phyloP scores from a whole-genome alignment of 2,329 filamentous ascomycete species.

The Plenodomus lindquistii region DNA sequence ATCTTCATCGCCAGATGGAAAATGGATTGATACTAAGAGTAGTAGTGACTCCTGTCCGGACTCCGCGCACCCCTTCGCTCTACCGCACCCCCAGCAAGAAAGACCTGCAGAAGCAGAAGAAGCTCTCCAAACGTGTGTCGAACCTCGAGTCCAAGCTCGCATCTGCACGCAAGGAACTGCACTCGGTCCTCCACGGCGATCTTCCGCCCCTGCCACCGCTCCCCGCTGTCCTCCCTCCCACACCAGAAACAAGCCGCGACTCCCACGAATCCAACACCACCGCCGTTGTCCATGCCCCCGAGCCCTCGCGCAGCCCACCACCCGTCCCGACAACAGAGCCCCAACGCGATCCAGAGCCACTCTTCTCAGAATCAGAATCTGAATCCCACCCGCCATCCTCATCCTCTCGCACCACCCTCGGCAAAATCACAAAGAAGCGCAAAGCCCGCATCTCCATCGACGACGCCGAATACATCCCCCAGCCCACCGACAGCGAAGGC shows the following conservation, averaged over 20 bases:
- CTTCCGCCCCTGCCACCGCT: constrained; percentile 45
- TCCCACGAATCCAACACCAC: constrained; percentile 32
- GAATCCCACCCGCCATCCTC: background rate
- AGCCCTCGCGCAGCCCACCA: background rate
- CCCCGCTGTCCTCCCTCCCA: constrained; percentile 36
- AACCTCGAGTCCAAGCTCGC: constrained; percentile 63
- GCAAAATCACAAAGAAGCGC: constrained; percentile 45
- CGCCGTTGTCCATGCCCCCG: constrained; percentile 8
- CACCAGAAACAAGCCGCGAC: constrained; percentile 18
- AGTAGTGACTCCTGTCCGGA: constrained; percentile 12
- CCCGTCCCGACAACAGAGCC: constrained; percentile 23
- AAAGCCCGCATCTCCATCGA: constrained; percentile 37
- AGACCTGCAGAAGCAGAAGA: constrained; percentile 61
- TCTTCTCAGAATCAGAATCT: background rate
- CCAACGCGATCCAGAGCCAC: too few relatives aligned
- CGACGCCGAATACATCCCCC: constrained; percentile 34
- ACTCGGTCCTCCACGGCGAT: constrained; percentile 51
- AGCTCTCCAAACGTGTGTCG: constrained; percentile 62
- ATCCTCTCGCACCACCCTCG: constrained; percentile 6
- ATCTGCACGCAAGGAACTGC: constrained; percentile 59
- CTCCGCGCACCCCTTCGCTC: constrained; percentile 36
- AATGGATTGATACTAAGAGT: constrained; percentile 9
- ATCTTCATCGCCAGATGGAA: constrained; percentile 4
- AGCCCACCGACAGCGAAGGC: constrained; percentile 22
- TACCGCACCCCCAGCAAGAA: constrained; percentile 58